These are phyloP conservation scores for Chrysoporthe cubensis DNA, from an alignment of 2,329 filamentous ascomycete species.

Conservation along the genomic window DNA sequence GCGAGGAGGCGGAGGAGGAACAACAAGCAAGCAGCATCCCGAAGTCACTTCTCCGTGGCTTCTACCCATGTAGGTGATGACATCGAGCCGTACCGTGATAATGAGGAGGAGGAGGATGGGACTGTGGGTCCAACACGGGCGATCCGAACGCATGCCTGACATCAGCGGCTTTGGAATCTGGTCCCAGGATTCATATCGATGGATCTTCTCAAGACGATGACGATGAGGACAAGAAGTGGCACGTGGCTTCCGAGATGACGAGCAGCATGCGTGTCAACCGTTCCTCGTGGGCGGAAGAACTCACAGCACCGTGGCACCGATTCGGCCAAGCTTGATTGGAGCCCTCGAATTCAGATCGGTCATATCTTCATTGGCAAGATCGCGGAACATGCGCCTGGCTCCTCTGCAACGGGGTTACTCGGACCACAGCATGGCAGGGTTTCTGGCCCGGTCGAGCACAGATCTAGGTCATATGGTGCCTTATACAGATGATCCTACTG, in stretches of 20 bases:
- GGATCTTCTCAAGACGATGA: slow-evolving; percentile 38
- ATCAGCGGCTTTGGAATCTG: slow-evolving; percentile 30
- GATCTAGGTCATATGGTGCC: slow-evolving; percentile 16
- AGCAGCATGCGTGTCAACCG: slow-evolving; percentile 91
- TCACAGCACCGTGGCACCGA: slow-evolving; percentile 78
- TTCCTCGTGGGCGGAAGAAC: slow-evolving; percentile 65
- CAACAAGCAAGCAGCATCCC: slow-evolving; percentile 70
- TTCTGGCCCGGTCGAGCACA: slow-evolving; percentile 20
- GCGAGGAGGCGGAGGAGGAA: slow-evolving; percentile 63
- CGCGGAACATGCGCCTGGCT: slow-evolving; percentile 74
- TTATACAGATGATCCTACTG: slow-evolving; percentile 22
- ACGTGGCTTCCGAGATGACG: slow-evolving; percentile 79
- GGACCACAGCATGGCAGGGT: slow-evolving; percentile 52
- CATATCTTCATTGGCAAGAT: slow-evolving; percentile 81
- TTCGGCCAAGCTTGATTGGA: slow-evolving; percentile 89
- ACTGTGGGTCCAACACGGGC: slow-evolving; percentile 37
- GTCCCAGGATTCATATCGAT: slow-evolving; percentile 51
- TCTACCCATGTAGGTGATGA: slow-evolving; percentile 56
- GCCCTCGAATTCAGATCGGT: slow-evolving; percentile 93
- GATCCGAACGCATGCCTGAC: slow-evolving; percentile 32
- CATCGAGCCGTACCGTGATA: slow-evolving; percentile 67
- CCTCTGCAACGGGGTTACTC: slow-evolving; percentile 73
- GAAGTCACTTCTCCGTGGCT: slow-evolving; percentile 72
- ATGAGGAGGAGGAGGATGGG: slow-evolving; percentile 60
- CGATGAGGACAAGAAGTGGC: slow-evolving; percentile 60